Evolutionary conservation across 768 basidiomycete species (phyloP).

Genomic region (Mycena galericulata): DNA sequence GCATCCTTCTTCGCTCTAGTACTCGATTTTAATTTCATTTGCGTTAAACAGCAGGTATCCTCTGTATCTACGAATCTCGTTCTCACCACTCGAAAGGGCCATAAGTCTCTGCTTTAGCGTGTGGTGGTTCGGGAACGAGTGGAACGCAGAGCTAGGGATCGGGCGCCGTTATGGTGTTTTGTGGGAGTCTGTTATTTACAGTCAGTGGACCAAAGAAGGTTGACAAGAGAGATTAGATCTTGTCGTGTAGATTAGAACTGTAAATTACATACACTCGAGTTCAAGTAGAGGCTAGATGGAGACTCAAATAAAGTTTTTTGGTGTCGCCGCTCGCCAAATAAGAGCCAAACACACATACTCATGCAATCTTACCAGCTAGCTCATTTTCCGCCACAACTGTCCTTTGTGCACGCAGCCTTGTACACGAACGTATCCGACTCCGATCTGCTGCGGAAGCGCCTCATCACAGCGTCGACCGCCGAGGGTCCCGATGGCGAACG

Average conservation of each 20-base stretch:
- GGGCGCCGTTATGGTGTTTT: slow-evolving; percentile 84
- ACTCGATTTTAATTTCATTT: not conserved
- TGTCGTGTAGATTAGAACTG: too few relatives aligned
- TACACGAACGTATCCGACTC: slow-evolving; percentile 78
- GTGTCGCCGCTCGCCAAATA: not conserved
- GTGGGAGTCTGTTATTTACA: slow-evolving; percentile 75
- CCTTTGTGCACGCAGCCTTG: slow-evolving; percentile 70
- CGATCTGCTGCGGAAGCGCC: slow-evolving; percentile 66
- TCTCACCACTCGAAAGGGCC: slow-evolving; percentile 84
- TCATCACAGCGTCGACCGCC: slow-evolving; percentile 76
- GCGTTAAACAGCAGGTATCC: slow-evolving; percentile 67
- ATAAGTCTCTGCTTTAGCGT: slow-evolving; percentile 84
- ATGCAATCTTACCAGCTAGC: not conserved
- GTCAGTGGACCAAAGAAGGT: slow-evolving; percentile 36
- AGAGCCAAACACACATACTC: not conserved
- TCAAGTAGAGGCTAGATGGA: not conserved
- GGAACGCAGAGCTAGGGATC: slow-evolving; percentile 71
- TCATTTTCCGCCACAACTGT: too few relatives aligned
- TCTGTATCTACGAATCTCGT: slow-evolving; percentile 87
- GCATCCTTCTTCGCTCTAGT: slow-evolving; percentile 7
- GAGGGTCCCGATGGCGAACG: slow-evolving; percentile 69
- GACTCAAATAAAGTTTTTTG: too few relatives aligned
- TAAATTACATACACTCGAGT: not conserved
- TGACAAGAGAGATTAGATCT: slow-evolving; percentile 28
- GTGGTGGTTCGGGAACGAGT: slow-evolving; percentile 85